Percentiles rank a stretch among this genome's conserved stretches.
These are phyloP conservation scores for Pugionium cornutum DNA, from an alignment of 345 rosid genomes.

Conservation along the genomic window DNA sequence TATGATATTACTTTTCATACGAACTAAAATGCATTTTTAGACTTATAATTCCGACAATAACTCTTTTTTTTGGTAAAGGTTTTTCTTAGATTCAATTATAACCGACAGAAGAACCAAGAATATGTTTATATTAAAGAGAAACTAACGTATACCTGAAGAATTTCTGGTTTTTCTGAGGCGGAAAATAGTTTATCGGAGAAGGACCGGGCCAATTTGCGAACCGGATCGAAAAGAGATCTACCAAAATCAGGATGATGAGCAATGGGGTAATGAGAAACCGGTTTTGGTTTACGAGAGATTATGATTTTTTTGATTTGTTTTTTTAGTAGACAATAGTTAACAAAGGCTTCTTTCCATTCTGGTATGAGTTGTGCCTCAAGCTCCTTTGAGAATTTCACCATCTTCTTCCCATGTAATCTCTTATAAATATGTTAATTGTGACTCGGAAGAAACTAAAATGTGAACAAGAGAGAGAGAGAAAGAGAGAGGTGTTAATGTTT, in stretches of 20 bases:
- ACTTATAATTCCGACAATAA: background rate
- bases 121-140: slow-evolving; percentile 1
- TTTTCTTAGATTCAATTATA: too few relatives aligned
- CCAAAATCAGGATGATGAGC: slow-evolving; percentile 44
- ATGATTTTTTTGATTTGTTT: slow-evolving; percentile 82
- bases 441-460: slow-evolving; percentile 3
- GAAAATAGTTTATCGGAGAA: slow-evolving; percentile 36
- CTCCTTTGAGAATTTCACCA: slow-evolving; percentile 99
- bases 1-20: slow-evolving; percentile 3
- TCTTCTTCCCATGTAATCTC: slow-evolving; percentile 33
- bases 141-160: slow-evolving; percentile 60
- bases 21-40: slow-evolving; percentile 15
- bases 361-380: slow-evolving; percentile 97
- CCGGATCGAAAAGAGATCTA: slow-evolving; percentile 57
- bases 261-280: slow-evolving; percentile 38
- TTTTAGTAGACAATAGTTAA: slow-evolving; percentile 83
- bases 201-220: slow-evolving; percentile 48
- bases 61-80: too few relatives aligned
- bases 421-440: slow-evolving; percentile 7
- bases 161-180: slow-evolving; percentile 41
- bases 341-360: slow-evolving; percentile 97
- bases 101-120: slow-evolving; percentile 13
- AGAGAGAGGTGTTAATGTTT: slow-evolving; percentile 20
- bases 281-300: slow-evolving; percentile 51
- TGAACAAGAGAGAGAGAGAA: slow-evolving; percentile 6